Evolutionary conservation across 495 filamentous ascomycete genomes (phyloP), one percentile per base, ranked within the genome.

Genomic region (Xylaria scruposa): DNA sequence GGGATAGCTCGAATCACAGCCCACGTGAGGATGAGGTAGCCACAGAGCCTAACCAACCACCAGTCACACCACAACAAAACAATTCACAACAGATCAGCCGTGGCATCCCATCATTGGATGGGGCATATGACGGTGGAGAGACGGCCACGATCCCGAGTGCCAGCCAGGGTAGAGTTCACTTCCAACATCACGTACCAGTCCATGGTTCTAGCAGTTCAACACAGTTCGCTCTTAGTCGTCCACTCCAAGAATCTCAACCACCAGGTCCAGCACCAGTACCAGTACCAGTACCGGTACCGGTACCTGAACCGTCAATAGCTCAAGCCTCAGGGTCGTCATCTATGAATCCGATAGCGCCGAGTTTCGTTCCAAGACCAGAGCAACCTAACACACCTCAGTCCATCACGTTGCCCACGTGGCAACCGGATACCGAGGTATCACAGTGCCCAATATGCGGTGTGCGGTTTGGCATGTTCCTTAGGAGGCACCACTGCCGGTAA

Each of bases 401-500:
- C 13, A 54, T 88, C 21, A 70, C 85, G 15, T 80, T 93, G 54
- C 94, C 94, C 0, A 83, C 83, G 58, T 98, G 95, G 95, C 94
- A 98, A 81, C 91, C 94, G 0, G 95, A 98, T 79, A 82, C 86
- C 24, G 91, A 94, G 72, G 93, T 91, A 21, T 88, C 88, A 0
- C 84, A 87, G 49, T 98, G 95, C 80, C 93, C 94, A 1, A 97
- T 97, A 51, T 98, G 95, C 73, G 79, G 80, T 38, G 90, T 85
- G 4, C 84, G 86, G 21, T 98, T 98, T 75, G 92, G 87, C 76
- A 94, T 97, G 75, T 97, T 92, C 86, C 89, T 93, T 78, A 87
- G 95, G 66, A 96, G 95, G 77, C 95, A 98, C 79, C 95, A 98
- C 78, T 98, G 95, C 82, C 85, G 91, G 89, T 90, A 83, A 61